Evolutionary conservation across 225 moss, liverwort and hornwort species (phyloP).

Genomic region (Neckera pumila): DNA sequence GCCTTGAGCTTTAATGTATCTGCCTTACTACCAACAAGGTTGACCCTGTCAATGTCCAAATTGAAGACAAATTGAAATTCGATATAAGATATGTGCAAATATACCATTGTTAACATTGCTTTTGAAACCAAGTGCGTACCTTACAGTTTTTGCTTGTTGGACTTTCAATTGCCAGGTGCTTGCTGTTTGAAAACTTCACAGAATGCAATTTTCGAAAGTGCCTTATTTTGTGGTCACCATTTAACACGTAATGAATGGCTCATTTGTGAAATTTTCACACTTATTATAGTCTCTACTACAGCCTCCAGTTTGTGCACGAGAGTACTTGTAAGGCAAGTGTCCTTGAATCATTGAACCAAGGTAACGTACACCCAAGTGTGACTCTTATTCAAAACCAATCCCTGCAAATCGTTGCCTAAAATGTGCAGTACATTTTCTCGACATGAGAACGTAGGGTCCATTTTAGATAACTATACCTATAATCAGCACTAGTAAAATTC

Average conservation of each 20-base stretch:
- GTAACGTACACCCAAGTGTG: neutral
- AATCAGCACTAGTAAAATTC: neutral
- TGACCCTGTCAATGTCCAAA: neutral
- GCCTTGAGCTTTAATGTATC: neutral
- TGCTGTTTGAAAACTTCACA: neutral
- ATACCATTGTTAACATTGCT: neutral
- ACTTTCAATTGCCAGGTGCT: neutral
- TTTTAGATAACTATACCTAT: neutral
- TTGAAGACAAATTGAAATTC: neutral
- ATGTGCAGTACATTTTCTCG: neutral
- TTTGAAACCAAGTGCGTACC: too few relatives aligned
- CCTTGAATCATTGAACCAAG: neutral
- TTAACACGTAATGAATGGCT: neutral
- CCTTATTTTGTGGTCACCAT: neutral
- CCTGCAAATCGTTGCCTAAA: neutral
- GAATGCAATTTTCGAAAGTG: neutral
- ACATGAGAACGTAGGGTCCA: neutral
- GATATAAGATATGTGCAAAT: neutral
- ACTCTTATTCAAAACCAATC: neutral
- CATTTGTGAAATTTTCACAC: neutral
- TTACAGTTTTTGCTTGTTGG: neutral
- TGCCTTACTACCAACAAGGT: neutral
- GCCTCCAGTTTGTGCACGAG: neutral
- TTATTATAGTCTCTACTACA: too few relatives aligned
- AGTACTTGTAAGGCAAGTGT: neutral